Evolutionary conservation across 495 filamentous ascomycete species (phyloP).

Genomic region (Penicillium nucicola): DNA sequence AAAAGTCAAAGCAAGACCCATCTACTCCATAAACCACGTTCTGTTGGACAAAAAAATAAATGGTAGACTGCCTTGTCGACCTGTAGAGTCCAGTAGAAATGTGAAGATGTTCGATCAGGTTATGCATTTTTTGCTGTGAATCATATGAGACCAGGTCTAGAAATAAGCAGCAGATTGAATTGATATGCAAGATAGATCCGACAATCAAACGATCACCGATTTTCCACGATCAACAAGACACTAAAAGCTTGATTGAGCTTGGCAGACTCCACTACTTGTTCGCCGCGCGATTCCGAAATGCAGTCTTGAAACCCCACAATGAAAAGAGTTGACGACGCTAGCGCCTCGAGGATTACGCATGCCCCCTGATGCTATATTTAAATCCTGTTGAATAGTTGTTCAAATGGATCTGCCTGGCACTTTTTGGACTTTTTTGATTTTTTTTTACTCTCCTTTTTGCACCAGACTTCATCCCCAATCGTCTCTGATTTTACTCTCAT

Average conservation of each 20-base stretch:
- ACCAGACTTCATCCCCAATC: not conserved
- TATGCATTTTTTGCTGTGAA: too few relatives aligned
- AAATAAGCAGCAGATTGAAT: not conserved
- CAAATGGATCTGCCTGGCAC: not conserved
- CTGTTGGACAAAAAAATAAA: too few relatives aligned
- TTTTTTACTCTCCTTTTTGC: not conserved
- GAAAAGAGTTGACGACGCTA: constrained; percentile 27
- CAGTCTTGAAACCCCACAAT: constrained; percentile 5
- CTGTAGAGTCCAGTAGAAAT: too few relatives aligned
- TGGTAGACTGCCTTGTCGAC: too few relatives aligned
- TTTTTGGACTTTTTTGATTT: not conserved
- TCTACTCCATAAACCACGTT: not conserved
- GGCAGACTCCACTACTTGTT: constrained; percentile 9
- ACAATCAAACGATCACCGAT: too few relatives aligned
- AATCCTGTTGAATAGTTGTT: not conserved
- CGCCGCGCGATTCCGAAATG: not conserved
- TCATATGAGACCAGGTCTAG: too few relatives aligned
- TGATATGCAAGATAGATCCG: not conserved
- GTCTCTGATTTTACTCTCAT: not conserved
- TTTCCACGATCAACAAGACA: not conserved
- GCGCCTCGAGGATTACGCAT: constrained; percentile 26
- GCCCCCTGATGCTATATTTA: constrained; percentile 14
- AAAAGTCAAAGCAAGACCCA: not conserved
- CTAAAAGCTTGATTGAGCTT: constrained; percentile 22
- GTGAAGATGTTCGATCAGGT: too few relatives aligned